These are phyloP conservation scores for Paracamarosporium sp. DNA, from an alignment of 2,329 filamentous ascomycete species.

Conservation along the genomic window DNA sequence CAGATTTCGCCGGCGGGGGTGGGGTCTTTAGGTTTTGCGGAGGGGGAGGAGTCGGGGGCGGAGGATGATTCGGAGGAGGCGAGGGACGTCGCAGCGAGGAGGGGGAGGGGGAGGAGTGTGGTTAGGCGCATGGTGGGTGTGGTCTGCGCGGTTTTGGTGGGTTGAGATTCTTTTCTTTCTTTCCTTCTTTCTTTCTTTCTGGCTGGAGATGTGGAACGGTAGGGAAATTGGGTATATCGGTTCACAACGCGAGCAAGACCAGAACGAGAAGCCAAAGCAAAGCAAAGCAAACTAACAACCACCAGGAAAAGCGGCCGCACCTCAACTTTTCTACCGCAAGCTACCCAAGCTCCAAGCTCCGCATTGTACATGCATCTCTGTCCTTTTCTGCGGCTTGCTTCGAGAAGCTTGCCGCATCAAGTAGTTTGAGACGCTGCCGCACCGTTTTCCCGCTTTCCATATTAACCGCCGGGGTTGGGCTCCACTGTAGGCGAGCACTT, in stretches of 20 bases:
- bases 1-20: conserved; percentile 39
- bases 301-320: neutral
- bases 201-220: neutral
- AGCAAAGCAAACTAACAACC: no score
- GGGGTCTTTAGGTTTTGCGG: conserved; percentile 27
- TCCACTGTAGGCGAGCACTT: conserved; percentile 4
- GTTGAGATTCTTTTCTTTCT: neutral
- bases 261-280: no score
- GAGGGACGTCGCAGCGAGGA: conserved; percentile 28
- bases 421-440: conserved; percentile 16
- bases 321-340: neutral
- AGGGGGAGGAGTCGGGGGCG: conserved; percentile 18
- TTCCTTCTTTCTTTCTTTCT: neutral
- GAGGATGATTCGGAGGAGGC: conserved; percentile 20
- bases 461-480: conserved; percentile 23
- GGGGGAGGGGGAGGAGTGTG: conserved; percentile 28
- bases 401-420: conserved; percentile 14
- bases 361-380: conserved; percentile 14
- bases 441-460: conserved; percentile 28
- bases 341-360: conserved; percentile 1
- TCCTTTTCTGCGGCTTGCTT: conserved; percentile 13
- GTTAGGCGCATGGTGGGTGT: conserved; percentile 29
- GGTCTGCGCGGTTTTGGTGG: neutral
- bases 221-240: neutral
- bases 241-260: no score